Percentiles rank a stretch among this genome's conserved stretches.
These are phyloP conservation scores for Hygrophorus pudorinus DNA, from an alignment of 768 basidiomycete species.

Conservation along the genomic window DNA sequence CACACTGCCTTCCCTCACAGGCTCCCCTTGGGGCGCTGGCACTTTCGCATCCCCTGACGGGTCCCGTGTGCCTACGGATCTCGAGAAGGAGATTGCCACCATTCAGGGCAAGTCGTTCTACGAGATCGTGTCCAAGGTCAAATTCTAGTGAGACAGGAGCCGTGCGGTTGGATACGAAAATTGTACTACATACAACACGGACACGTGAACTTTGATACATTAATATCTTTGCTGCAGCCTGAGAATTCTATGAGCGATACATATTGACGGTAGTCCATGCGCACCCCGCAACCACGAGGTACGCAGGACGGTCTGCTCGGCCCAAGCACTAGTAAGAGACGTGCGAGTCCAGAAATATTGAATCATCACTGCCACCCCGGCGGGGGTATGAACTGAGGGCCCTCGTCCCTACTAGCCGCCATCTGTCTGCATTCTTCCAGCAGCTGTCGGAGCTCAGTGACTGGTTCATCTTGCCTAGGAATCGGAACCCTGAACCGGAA, in stretches of 20 bases:
- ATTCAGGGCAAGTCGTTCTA: slow-evolving; percentile 49
- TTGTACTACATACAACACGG: no score
- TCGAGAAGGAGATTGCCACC: slow-evolving; percentile 42
- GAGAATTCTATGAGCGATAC: no score
- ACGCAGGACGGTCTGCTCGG: no score
- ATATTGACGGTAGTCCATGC: no score
- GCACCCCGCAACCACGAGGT: no score
- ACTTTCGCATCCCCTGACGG: slow-evolving; percentile 42
- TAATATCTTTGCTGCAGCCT: no score
- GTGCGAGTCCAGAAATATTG: no score
- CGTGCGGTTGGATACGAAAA: not conserved
- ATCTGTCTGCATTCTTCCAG: slow-evolving; percentile 48
- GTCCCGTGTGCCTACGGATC: slow-evolving; percentile 33
- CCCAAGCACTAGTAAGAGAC: no score
- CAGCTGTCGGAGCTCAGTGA: slow-evolving; percentile 42
- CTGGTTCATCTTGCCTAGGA: slow-evolving; percentile 15
- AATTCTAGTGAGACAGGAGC: slow-evolving; percentile 12
- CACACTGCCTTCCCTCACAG: slow-evolving; percentile 21
- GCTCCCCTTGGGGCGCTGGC: slow-evolving; percentile 72
- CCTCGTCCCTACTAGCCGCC: slow-evolving; percentile 29
- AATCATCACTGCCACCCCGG: no score
- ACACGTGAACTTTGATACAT: no score
- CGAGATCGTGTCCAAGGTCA: slow-evolving; percentile 31
- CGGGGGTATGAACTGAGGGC: slow-evolving; percentile 20
- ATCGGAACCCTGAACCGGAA: slow-evolving; percentile 20